Percentiles rank a stretch among this genome's conserved stretches.
These are phyloP conservation scores for Colletotrichum godetiae DNA, from an alignment of 2,329 filamentous ascomycete species.

Conservation along the genomic window DNA sequence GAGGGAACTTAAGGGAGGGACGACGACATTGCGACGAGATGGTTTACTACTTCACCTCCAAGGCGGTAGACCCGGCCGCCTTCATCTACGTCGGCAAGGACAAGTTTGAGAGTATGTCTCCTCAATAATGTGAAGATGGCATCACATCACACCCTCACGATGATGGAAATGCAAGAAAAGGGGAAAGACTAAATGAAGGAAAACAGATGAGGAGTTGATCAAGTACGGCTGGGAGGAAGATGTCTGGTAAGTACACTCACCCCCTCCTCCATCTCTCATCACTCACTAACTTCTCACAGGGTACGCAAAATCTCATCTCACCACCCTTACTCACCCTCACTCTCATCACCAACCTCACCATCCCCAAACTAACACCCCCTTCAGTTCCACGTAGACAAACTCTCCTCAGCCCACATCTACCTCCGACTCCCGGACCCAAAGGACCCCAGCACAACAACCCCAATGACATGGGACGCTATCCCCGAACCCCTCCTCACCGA, in stretches of 20 bases:
- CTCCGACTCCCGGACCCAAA: constrained; percentile 83
- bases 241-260: constrained; percentile 75
- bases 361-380: background rate
- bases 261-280: constrained; percentile 4
- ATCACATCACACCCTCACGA: background rate
- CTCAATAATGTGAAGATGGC: constrained; percentile 17
- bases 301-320: constrained; percentile 37
- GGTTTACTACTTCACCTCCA: constrained; percentile 98
- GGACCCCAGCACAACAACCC: constrained; percentile 43
- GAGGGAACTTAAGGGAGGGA: background rate
- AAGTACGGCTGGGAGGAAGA: constrained; percentile 95
- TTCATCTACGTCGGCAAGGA: constrained; percentile 98
- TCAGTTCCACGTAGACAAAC: constrained; percentile 96
- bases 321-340: constrained; percentile 15
- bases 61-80: constrained; percentile 81
- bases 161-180: background rate
- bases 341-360: background rate
- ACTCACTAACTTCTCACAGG: constrained; percentile 37
- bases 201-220: constrained; percentile 92
- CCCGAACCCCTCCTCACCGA: constrained; percentile 81
- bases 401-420: constrained; percentile 97
- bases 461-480: constrained; percentile 78
- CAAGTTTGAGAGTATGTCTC: constrained; percentile 90
- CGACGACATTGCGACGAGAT: constrained; percentile 57
- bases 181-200: background rate